A percentile compares a stretch with the other conserved stretches of the same genome.
Conservation (phyloP, 176 grass and related monocot genomes). For the Lolium perenne region DNA sequence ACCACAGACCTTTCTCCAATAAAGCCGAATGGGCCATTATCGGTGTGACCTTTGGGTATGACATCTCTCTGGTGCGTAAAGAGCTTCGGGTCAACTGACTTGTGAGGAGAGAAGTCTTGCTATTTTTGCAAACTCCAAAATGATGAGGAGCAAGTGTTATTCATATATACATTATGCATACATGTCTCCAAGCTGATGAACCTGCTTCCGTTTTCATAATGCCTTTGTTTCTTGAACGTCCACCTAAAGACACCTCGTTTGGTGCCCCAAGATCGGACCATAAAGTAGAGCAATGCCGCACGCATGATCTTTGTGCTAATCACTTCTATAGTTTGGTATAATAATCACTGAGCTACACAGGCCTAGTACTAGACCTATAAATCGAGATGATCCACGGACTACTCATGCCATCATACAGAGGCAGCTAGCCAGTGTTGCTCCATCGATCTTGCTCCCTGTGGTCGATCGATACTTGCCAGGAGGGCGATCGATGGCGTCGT, state of each 20-base stretch:
- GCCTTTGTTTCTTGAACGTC: background rate
- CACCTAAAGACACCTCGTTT: background rate
- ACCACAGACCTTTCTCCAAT: too few relatives aligned
- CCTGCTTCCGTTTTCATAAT: constrained; percentile 9
- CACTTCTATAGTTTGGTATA: background rate
- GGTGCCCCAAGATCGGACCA: constrained; percentile 12
- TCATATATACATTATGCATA: background rate
- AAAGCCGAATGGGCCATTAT: too few relatives aligned
- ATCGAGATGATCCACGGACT: background rate
- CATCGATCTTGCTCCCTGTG: background rate
- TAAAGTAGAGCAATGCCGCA: background rate
- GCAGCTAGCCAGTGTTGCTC: constrained; percentile 5
- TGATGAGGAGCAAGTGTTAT: too few relatives aligned
- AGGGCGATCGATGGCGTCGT: constrained; percentile 1
- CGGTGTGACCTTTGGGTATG: too few relatives aligned
- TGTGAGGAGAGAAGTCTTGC: too few relatives aligned
- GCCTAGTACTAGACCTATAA: background rate
- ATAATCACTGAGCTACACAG: background rate
- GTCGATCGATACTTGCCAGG: background rate
- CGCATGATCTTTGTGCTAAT: constrained; percentile 32
- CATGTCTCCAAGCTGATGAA: background rate
- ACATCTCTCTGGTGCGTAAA: too few relatives aligned
- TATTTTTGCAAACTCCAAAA: too few relatives aligned
- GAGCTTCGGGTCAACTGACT: too few relatives aligned
- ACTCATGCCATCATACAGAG: constrained; percentile 8